Conservation (phyloP, 768 basidiomycete species). For the Termitomyces sp. region DNA sequence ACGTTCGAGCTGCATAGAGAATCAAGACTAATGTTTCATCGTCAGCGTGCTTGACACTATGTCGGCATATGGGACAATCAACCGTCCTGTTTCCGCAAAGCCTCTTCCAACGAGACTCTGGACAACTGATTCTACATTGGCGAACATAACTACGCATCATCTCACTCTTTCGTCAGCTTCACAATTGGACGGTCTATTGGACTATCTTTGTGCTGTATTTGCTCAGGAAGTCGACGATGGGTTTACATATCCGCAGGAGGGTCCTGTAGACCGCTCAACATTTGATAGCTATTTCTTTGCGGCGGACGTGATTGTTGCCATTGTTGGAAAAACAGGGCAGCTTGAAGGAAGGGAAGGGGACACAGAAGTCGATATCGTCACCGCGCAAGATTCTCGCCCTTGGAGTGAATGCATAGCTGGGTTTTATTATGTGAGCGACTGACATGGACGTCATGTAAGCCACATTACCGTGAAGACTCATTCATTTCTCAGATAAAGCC, state of each 20-base stretch:
- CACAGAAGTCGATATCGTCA: conserved; percentile 30
- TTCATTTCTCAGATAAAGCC: conserved; percentile 55
- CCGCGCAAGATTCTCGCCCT: conserved; percentile 39
- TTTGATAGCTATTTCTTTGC: conserved; percentile 79
- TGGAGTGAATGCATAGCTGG: conserved; percentile 76
- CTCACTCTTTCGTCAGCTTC: conserved; percentile 38
- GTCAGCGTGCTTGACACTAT: conserved; percentile 23
- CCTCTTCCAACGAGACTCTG: conserved; percentile 47
- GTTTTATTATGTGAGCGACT: conserved; percentile 64
- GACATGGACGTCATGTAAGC: neutral
- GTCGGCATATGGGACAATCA: conserved; percentile 73
- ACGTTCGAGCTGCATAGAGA: neutral
- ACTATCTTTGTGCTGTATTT: conserved; percentile 58
- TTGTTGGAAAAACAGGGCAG: conserved; percentile 27
- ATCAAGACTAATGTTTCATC: neutral
- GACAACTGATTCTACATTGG: conserved; percentile 23
- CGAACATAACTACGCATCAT: conserved; percentile 47
- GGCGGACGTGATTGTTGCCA: conserved; percentile 69
- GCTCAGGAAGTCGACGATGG: conserved; percentile 73
- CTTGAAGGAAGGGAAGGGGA: conserved; percentile 19
- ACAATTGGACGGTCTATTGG: conserved; percentile 44
- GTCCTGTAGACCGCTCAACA: conserved; percentile 39
- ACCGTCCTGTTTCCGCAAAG: conserved; percentile 19
- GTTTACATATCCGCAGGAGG: conserved; percentile 83
- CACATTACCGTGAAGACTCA: neutral